Evolutionary conservation across 2,329 filamentous ascomycete genomes (phyloP), one percentile per base, ranked within the genome.

Genomic region (Apiospora arundinis): DNA sequence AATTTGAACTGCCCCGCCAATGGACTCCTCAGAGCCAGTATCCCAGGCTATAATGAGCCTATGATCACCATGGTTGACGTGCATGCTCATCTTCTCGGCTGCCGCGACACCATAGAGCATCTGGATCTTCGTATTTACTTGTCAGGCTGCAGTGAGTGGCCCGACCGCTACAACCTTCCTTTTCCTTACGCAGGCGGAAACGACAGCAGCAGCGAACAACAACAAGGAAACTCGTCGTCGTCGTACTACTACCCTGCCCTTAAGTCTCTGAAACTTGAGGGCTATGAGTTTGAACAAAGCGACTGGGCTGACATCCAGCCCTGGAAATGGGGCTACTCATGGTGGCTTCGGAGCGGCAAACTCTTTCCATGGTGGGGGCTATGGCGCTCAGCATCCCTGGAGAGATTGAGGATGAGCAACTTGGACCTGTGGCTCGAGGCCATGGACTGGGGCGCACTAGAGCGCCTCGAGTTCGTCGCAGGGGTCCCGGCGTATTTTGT

Each of bases 371-470:
- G 49, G 25, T 56, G 14, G 25, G 16, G 14, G 25, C 32, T 69
- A 18, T 68, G 63, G 70, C 12, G 49, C 23, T 52, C 45, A 52
- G 68, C 37, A 11, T 32, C 44, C 21, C 44, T 14, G 25, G 48
- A 68, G 21, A 44, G 32, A 11, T 65, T 46, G 42, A 9, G 60
- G 2, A 16, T 63, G 65, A 40, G 18, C 9, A 69, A 69, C 42
- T n/a, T 71, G 18, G 52, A 69, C 21, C 66, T 71, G 37, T 71
- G 70, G 65, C 65, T 68, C 28, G 65, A 71, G 48, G 70, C 66
- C 25, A 68, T 68, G 46, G 70, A 71, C 48, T 71, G 70, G 70
- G 67, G 46, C 7, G 32, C 28, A 32, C 32, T 69, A 7, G 44
- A 63, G 25, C 21, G 18, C 28, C 70, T 71, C 25, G 65, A 65